Evolutionary conservation across 495 filamentous ascomycete species (phyloP).

Genomic region (Aspergillus homomorphus): DNA sequence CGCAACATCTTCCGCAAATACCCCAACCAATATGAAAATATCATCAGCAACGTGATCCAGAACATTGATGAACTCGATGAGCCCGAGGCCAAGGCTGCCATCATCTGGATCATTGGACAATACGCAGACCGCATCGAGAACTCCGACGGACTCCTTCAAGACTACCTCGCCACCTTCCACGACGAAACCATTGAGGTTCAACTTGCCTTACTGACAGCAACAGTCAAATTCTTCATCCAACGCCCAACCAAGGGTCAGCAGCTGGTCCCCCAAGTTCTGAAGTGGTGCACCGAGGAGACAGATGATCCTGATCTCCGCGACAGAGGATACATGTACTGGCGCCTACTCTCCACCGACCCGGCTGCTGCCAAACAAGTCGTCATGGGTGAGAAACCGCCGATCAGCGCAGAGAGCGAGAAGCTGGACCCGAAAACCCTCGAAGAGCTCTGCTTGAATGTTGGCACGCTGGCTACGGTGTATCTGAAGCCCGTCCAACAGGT

Average conservation of each 20-base stretch:
- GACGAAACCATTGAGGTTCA: constrained; percentile 96
- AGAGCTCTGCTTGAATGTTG: constrained; percentile 95
- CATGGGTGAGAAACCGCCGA: constrained; percentile 95
- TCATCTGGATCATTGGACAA: constrained; percentile 99
- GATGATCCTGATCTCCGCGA: constrained; percentile 97
- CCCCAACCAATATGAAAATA: constrained; percentile 95
- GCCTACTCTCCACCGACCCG: constrained; percentile 90
- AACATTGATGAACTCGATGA: constrained; percentile 97
- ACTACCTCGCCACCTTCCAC: constrained; percentile 88
- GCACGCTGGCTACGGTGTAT: constrained; percentile 95
- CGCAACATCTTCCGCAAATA: constrained; percentile 99
- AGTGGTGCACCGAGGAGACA: constrained; percentile 98
- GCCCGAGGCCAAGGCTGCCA: constrained; percentile 98
- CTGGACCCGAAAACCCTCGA: constrained; percentile 88
- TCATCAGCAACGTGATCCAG: constrained; percentile 92
- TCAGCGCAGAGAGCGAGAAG: constrained; percentile 94
- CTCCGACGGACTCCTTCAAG: constrained; percentile 86
- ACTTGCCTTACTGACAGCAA: constrained; percentile 89
- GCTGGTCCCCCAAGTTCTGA: constrained; percentile 91
- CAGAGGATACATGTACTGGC: constrained; percentile 99
- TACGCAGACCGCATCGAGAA: constrained; percentile 98
- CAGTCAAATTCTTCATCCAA: constrained; percentile 97
- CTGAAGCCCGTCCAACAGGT: constrained; percentile 96
- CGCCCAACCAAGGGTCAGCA: constrained; percentile 92
- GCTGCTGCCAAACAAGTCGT: constrained; percentile 81